A percentile compares a stretch with the other conserved stretches of the same genome.
These are phyloP conservation scores for Scutellaria minor DNA, from an alignment of 257 asterid species.

Conservation along the genomic window DNA sequence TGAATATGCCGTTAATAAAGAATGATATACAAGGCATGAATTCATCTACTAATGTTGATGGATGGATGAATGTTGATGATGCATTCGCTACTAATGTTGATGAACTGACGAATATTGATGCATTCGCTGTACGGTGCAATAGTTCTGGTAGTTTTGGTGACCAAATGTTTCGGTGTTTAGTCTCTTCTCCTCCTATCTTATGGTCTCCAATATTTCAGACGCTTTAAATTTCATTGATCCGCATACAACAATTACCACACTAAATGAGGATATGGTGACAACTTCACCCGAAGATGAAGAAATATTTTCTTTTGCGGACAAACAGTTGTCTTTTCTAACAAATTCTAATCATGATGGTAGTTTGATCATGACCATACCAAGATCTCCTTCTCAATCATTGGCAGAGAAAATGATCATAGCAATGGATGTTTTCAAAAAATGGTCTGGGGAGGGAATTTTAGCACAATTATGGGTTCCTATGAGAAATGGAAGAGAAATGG, in stretches of 20 bases:
- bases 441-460: conserved; percentile 64
- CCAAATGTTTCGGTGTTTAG: conserved; percentile 43
- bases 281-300: conserved; percentile 35
- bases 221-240: conserved; percentile 43
- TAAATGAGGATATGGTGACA: conserved; percentile 36
- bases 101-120: too few relatives aligned
- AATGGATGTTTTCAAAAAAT: conserved; percentile 54
- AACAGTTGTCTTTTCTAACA: conserved; percentile 24
- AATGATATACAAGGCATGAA: conserved; percentile 33
- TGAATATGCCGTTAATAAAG: conserved; percentile 35
- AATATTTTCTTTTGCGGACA: conserved; percentile 32
- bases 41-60: conserved; percentile 39
- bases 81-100: conserved; percentile 27
- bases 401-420: conserved; percentile 69
- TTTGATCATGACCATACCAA: background rate
- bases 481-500: conserved; percentile 61
- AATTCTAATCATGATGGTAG: too few relatives aligned
- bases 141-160: conserved; percentile 47
- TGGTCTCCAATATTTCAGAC: conserved; percentile 28
- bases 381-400: conserved; percentile 50
- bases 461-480: conserved; percentile 82
- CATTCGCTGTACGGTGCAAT: conserved; percentile 46
- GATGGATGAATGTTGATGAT: conserved; percentile 54
- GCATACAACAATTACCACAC: conserved; percentile 22
- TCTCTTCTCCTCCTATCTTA: conserved; percentile 44